A percentile compares a stretch with the other conserved stretches of the same genome.
phyloP scores from a whole-genome alignment of 2,329 filamentous ascomycete species.

The Arthrinium phaeospermum region DNA sequence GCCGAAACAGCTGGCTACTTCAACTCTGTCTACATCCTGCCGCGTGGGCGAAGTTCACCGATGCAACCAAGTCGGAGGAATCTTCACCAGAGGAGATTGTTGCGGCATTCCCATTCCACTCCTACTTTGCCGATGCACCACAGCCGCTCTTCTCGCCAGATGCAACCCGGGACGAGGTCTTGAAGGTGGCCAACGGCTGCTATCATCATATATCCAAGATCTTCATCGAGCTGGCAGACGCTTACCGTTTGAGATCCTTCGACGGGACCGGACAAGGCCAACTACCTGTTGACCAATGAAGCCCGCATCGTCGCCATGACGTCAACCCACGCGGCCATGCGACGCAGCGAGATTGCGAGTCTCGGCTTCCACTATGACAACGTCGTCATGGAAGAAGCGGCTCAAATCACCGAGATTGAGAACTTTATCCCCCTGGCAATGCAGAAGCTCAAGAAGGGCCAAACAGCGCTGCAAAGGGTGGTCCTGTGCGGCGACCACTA shows the following conservation, averaged over 20 bases:
- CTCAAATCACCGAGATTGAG: slow-evolving; percentile 96
- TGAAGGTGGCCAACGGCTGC: slow-evolving; percentile 84
- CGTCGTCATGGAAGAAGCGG: slow-evolving; percentile 97
- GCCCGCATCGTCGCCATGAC: slow-evolving; percentile 99
- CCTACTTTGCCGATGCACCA: slow-evolving; percentile 86
- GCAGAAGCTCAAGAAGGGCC: slow-evolving; percentile 77
- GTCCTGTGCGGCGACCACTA: slow-evolving; percentile 95
- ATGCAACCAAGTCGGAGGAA: slow-evolving; percentile 62
- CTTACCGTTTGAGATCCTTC: slow-evolving; percentile 93
- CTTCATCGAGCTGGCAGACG: slow-evolving; percentile 90
- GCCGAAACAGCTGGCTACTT: slow-evolving; percentile 98
- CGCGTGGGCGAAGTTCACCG: slow-evolving; percentile 88
- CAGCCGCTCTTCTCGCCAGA: slow-evolving; percentile 80
- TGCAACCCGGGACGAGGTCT: slow-evolving; percentile 66
- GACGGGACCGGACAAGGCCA: slow-evolving; percentile 91
- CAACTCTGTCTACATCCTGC: slow-evolving; percentile 87
- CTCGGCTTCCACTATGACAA: slow-evolving; percentile 99
- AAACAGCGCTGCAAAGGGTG: slow-evolving; percentile 81
- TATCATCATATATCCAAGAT: slow-evolving; percentile 88
- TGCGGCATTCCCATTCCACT: slow-evolving; percentile 82
- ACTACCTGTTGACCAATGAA: slow-evolving; percentile 93
- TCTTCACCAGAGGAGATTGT: slow-evolving; percentile 67
- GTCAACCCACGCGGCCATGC: slow-evolving; percentile 95
- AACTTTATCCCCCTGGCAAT: slow-evolving; percentile 95
- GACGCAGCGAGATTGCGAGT: slow-evolving; percentile 84